Evolutionary conservation across 257 asterid species (phyloP).

Genomic region (Plantago ovata): DNA sequence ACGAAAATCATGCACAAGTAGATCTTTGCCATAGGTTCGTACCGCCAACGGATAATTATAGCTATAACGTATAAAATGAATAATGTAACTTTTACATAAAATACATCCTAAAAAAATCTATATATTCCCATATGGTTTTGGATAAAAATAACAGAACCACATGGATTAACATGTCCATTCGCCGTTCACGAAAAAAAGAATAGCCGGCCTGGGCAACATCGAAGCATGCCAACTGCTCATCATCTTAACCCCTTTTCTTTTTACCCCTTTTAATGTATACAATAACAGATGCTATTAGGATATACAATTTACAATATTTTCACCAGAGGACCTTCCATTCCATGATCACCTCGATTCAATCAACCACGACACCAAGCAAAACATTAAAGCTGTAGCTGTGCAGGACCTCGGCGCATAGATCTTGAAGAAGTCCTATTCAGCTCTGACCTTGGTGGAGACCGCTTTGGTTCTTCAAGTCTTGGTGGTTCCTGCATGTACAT

Average conservation of each 20-base stretch:
- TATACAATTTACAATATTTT: constrained; percentile 70
- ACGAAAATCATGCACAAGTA: no score
- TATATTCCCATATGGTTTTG: constrained; percentile 53
- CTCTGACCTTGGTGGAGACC: constrained; percentile 42
- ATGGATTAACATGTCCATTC: constrained; percentile 32
- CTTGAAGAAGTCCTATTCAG: constrained; percentile 57
- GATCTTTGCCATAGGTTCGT: no score
- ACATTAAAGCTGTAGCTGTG: constrained; percentile 55
- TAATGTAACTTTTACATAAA: constrained; percentile 26
- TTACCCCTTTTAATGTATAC: constrained; percentile 8
- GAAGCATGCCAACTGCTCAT: constrained; percentile 32
- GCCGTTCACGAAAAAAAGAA: constrained; percentile 29
- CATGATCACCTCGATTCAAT: constrained; percentile 13
- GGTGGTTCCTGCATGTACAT: constrained; percentile 51
- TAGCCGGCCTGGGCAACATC: constrained; percentile 34
- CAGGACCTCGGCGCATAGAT: constrained; percentile 58
- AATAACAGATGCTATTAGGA: constrained; percentile 53
- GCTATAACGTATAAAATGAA: constrained; percentile 16
- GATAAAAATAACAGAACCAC: constrained; percentile 62
- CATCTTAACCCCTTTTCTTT: constrained; percentile 36
- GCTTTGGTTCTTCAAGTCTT: constrained; percentile 54
- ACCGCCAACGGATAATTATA: no score
- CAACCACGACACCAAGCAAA: constrained; percentile 22
- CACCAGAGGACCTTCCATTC: constrained; percentile 4
- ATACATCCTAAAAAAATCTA: constrained; percentile 27